Base-by-base conservation (phyloP, 768 basidiomycete genomes). In the Xerocomus potaroensis region DNA sequence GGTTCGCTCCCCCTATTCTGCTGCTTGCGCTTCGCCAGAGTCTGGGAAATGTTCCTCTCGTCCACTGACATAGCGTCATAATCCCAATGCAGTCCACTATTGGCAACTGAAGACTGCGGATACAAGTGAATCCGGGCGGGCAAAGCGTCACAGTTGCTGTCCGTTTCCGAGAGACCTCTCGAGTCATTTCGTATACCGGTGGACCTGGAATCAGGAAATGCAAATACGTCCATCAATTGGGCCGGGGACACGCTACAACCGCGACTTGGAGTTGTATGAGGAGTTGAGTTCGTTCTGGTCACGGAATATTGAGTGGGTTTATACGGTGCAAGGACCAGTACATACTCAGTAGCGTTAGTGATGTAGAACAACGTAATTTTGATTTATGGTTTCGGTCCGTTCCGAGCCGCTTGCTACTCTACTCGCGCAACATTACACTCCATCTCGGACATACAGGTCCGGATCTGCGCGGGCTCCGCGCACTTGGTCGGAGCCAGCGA, bases 171-270 rank as follows among this genome's bases (percentile, higher is more conserved):
- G n/a, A 10, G 12, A 15, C 21, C 21, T 35, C 11, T 39, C 15
- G 11, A 19, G 24, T 19, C 8, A 4, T 26, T 34, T 9, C 16
- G 36, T 35, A 7, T 32, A 15, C 8, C 38, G 23, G 27, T 37
- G 8, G 48, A 21, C 4, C 47, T 34, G 10, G 51, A 23, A 7
- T 50, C 40, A 9, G 61, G 58, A n/a, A 60, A 49, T 24, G 55
- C 48, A 18, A 57, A 61, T 8, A 49, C 30, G 16, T 10, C 40
- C 22, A 42, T 38, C 58, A 49, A 48, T 34, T 47, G 48, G 19
- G 38, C 31, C 5, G 48, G 43, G 15, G 37, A 48, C 14, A 34
- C 36, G 2, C 34, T 3, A 6, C 15, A 14, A 33, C 14, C 21
- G 21, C 15, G n/a, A 3, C 31, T 29, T 21, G 41, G 35, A 12